Base-by-base conservation (phyloP, 305 asterid genomes). In the Coffea humblotiana region DNA sequence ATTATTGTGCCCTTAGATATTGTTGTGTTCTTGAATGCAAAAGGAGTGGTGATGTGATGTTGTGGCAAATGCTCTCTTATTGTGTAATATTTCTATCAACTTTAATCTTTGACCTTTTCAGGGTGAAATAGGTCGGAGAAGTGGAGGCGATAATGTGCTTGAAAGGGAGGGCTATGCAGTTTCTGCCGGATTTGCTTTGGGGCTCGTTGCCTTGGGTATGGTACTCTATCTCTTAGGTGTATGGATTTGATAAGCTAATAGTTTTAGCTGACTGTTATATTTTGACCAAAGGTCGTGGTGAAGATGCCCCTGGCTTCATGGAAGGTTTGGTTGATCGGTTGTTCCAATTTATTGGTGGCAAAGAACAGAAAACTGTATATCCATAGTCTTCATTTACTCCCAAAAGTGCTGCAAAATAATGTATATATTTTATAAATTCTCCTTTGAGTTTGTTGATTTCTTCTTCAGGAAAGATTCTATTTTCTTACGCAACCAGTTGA, bases 111-210 rank as follows among this genome's bases (percentile, higher is more conserved):
- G 48, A 68, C 83, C 74, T 81, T 85, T 81, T 78, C 92, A 96
- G 98, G 91, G 93, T 88, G 99, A 96, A 88, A 92, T 96, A 72
- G 97, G 99, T 58, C 98, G 98, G 76, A 93, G 99, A 90, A 96
- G 99, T 89, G 98, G 98, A 86, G 98, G 99, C 75, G 99, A 96
- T 83, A 94, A 96, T 86, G 99, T 94, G 81, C 98, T 91, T 84
- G 99, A 96, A 84, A 91, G 99, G 89, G 99, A 96, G 89, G 99
- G 98, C 47, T 96, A 96, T 88, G 94, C 98, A 74, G 95, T 92
- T 90, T 91, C 99, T 73, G 98, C 98, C 6, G 99, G 99, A 84
- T 93, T 92, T 85, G 87, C 98, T 32, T 86, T 96, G 81, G 99
- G 98, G 77, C 94, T 96, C 83, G 98, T 96, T 85, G 97, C 95